Evolutionary conservation across 176 grass and related monocot species (phyloP).

Genomic region (Eragrostis nindensis): DNA sequence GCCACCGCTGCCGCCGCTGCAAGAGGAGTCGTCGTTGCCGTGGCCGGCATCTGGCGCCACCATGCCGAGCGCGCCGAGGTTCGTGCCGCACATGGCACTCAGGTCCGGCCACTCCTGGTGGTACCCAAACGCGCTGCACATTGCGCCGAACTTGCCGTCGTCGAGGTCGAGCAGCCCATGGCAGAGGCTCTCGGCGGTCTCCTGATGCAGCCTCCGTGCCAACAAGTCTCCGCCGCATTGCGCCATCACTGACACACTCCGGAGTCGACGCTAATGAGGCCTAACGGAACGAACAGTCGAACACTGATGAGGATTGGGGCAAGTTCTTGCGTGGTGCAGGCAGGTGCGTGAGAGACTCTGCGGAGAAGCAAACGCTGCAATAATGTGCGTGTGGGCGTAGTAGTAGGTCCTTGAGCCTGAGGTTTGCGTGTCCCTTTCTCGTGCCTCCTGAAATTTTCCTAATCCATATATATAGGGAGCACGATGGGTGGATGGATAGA

Average conservation of each 20-base stretch:
- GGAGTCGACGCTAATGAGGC: background rate
- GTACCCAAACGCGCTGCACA: conserved; percentile 58
- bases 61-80: conserved; percentile 10
- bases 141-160: conserved; percentile 51
- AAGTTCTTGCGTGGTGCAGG: conserved; percentile 6
- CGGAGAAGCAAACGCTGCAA: conserved; percentile 21
- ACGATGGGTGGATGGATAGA: conserved; percentile 39
- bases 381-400: conserved; percentile 3
- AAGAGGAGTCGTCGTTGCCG: conserved; percentile 27
- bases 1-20: too few relatives aligned
- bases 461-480: conserved; percentile 61
- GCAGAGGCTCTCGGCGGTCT: conserved; percentile 49
- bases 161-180: conserved; percentile 55
- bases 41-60: conserved; percentile 12
- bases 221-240: conserved; percentile 44
- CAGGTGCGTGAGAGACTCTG: background rate
- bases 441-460: conserved; percentile 41
- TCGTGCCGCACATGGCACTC: conserved; percentile 31
- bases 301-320: background rate
- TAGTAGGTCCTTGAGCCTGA: conserved; percentile 27
- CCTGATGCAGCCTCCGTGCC: conserved; percentile 43
- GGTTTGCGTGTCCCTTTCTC: conserved; percentile 50
- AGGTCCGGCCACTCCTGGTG: conserved; percentile 70
- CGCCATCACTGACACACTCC: conserved; percentile 48
- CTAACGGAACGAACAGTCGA: background rate